Conservation (phyloP, 768 basidiomycete genomes). For the Russula sp. region DNA sequence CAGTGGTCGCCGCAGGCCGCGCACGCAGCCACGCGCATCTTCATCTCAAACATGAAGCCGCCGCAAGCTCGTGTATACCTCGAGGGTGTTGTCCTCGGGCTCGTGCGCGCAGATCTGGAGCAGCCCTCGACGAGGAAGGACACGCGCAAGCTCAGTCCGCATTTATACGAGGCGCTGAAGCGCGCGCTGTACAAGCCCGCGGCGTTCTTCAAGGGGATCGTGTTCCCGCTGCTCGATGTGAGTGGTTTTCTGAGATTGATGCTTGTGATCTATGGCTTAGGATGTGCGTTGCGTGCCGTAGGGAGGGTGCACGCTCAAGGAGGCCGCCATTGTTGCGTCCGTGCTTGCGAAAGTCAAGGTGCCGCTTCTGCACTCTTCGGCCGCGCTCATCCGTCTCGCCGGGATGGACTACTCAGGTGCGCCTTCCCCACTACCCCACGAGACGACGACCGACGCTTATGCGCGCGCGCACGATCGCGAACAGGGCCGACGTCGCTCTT, state of each 20-base stretch:
- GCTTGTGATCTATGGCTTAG: neutral
- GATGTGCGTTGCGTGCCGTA: slow-evolving; percentile 26
- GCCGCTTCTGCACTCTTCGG: slow-evolving; percentile 95
- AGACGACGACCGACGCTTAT: neutral
- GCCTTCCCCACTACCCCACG: neutral
- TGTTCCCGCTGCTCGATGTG: slow-evolving; percentile 93
- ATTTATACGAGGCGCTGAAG: slow-evolving; percentile 91
- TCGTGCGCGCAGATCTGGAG: slow-evolving; percentile 83
- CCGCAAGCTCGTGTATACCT: slow-evolving; percentile 89
- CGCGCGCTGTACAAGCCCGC: slow-evolving; percentile 92
- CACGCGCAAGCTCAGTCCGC: slow-evolving; percentile 86
- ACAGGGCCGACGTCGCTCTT: slow-evolving; percentile 90
- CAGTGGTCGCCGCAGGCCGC: slow-evolving; percentile 96
- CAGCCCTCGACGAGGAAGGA: slow-evolving; percentile 30
- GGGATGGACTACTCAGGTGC: slow-evolving; percentile 94
- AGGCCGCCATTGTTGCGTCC: slow-evolving; percentile 91
- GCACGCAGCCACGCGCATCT: slow-evolving; percentile 88
- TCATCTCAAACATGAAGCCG: slow-evolving; percentile 96
- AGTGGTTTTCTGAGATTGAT: slow-evolving; percentile 27
- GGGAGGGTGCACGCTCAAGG: slow-evolving; percentile 85
- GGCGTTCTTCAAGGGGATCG: slow-evolving; percentile 96
- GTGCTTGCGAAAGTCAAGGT: slow-evolving; percentile 87
- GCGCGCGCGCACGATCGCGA: too few species aligned
- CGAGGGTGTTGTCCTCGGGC: slow-evolving; percentile 85
- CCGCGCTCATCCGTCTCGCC: slow-evolving; percentile 86